These are phyloP conservation scores for Candida lessepsii DNA, from an alignment of 805 yeast genomes.

Conservation along the genomic window DNA sequence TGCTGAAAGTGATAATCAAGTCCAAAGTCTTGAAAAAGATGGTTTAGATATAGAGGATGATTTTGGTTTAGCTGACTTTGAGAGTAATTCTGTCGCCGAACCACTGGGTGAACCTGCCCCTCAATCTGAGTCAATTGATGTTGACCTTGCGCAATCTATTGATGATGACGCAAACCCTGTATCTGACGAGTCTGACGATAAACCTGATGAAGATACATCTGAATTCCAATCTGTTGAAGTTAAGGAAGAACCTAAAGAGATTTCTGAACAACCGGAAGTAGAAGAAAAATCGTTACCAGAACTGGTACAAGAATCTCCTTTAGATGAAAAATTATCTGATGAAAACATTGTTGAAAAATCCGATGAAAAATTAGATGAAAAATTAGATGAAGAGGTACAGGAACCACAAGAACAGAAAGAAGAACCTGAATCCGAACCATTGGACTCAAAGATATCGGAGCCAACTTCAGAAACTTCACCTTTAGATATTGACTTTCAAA, in stretches of 20 bases:
- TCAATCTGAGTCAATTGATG: not conserved
- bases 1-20: not conserved
- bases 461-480: not conserved
- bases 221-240: too few species aligned
- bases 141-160: conserved; percentile 2
- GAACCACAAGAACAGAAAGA: not conserved
- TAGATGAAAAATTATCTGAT: not conserved
- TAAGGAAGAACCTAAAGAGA: too few species aligned
- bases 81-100: too few species aligned
- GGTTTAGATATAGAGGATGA: not conserved
- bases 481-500: not conserved
- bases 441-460: not conserved
- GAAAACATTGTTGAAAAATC: not conserved
- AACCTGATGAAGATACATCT: too few species aligned
- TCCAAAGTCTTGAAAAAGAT: not conserved
- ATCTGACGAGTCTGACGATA: too few species aligned
- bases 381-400: not conserved
- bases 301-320: too few species aligned
- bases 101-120: not conserved
- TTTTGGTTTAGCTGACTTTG: not conserved
- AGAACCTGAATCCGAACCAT: not conserved
- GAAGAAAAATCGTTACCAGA: too few species aligned
- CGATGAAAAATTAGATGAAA: too few species aligned
- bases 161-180: not conserved
- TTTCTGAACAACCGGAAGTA: too few species aligned